A percentile compares a stretch with the other conserved stretches of the same genome.
Conservation (phyloP, 1,284 basidiomycete species). For the Hemileia vastatrix region DNA sequence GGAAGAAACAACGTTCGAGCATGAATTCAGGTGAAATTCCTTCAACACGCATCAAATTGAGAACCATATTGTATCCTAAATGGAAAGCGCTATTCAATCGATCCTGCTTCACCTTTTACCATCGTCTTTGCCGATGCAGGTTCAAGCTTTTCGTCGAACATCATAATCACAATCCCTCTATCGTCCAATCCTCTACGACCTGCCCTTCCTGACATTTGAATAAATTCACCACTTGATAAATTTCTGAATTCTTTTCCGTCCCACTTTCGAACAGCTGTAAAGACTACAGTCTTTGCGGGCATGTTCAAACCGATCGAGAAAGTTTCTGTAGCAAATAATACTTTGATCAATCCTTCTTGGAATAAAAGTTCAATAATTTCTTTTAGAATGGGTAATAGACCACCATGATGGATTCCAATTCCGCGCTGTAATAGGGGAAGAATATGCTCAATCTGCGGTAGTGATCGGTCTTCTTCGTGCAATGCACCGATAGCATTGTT, state of each 20-base stretch:
- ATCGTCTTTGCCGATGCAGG: constrained; percentile 84
- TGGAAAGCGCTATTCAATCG: constrained; percentile 96
- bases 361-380: constrained; percentile 99
- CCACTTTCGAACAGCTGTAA: constrained; percentile 89
- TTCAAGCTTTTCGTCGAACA: constrained; percentile 98
- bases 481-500: constrained; percentile 87
- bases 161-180: constrained; percentile 99
- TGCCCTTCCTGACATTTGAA: constrained; percentile 85
- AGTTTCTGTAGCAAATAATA: constrained; percentile 96
- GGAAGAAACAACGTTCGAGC: constrained; percentile 97
- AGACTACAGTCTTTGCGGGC: constrained; percentile 99
- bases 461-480: constrained; percentile 71
- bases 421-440: constrained; percentile 88
- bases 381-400: constrained; percentile 91
- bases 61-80: constrained; percentile 97
- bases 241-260: constrained; percentile 92
- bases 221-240: constrained; percentile 60
- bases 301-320: constrained; percentile 99
- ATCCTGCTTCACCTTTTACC: constrained; percentile 96
- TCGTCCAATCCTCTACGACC: constrained; percentile 95
- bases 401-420: constrained; percentile 97
- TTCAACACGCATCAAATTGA: constrained; percentile 98
- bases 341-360: constrained; percentile 98
- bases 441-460: constrained; percentile 90
- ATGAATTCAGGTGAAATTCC: constrained; percentile 97